Evolutionary conservation across 176 grass and related monocot genomes (phyloP), one percentile per base, ranked within the genome.

Genomic region (Oropetium thomaeum): DNA sequence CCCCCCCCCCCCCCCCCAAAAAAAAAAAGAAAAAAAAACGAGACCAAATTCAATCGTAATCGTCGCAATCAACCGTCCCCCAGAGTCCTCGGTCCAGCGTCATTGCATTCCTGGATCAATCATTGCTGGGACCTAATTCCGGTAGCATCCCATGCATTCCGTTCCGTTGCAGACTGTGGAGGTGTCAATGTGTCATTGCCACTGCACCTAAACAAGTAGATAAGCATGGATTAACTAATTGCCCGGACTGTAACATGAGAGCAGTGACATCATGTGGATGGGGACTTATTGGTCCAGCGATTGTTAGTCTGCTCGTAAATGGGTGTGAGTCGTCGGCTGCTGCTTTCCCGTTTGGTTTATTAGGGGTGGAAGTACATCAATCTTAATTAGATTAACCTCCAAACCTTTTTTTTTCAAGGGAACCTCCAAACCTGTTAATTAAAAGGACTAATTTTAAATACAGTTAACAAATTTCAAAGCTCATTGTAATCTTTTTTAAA

Each of bases 91-190:
- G 44, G 37, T 37, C 23, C 68, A 42, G 31, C 39, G 37, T 42
- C 51, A n/a, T 29, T 69, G 71, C 59, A 14, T 74, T 66, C 48
- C 38, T 19, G 58, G 69, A 48, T 80, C 75, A 84, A 88, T 84
- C 76, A 87, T 82, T 49, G 79, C n/a, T 10, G 32, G 23, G 16
- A 35, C 31, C 31, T 34, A n/a, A 53, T 34, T 17, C 54, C 64
- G 27, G 15, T 62, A 62, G 29, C 29, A 35, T 35, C 7, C 64
- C 62, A 42, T 44, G 42, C 42, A 15, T 8, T 26, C 20, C 27
- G 25, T 45, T 30, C 15, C 60, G 17, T 25, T 32, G 20, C 34
- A 11, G 40, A 51, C 40, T 57, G 64, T 65, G 35, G 14, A 41
- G 3, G 7, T 7, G 7, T 0, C 35, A 37, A 3, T 37, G 35